These are phyloP conservation scores for Wickerhamiella kurtzmanii DNA, from an alignment of 805 yeast species.

Conservation along the genomic window DNA sequence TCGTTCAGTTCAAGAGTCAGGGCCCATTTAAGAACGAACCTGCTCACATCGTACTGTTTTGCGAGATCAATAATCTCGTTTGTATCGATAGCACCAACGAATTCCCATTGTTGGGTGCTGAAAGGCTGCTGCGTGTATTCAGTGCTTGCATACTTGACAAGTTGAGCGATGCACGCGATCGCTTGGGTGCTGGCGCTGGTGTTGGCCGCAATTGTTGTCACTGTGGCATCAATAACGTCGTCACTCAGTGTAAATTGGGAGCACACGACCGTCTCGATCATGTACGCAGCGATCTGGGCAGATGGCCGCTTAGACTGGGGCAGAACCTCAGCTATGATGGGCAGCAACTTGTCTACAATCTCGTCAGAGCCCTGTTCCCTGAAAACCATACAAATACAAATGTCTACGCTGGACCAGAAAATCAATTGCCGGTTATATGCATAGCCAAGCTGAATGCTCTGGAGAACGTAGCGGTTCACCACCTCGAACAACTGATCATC, in stretches of 20 bases:
- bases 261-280: slow-evolving; percentile 63
- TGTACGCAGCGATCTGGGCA: slow-evolving; percentile 70
- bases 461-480: slow-evolving; percentile 43
- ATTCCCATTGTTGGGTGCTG: slow-evolving; percentile 9
- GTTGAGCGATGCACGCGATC: slow-evolving; percentile 24
- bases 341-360: slow-evolving; percentile 26
- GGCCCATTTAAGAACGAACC: slow-evolving; percentile 33
- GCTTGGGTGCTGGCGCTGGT: slow-evolving; percentile 24
- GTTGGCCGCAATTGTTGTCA: slow-evolving; percentile 40
- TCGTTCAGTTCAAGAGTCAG: slow-evolving; percentile 24
- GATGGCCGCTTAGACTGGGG: slow-evolving; percentile 30
- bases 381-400: slow-evolving; percentile 54
- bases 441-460: slow-evolving; percentile 38
- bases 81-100: slow-evolving; percentile 3
- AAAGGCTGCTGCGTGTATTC: slow-evolving; percentile 14
- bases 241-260: slow-evolving; percentile 52
- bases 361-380: slow-evolving; percentile 29
- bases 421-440: slow-evolving; percentile 59
- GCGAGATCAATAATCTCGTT: slow-evolving; percentile 19
- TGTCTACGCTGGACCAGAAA: slow-evolving; percentile 61
- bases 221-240: slow-evolving; percentile 45
- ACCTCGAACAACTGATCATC: slow-evolving; percentile 57
- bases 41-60: slow-evolving; percentile 26
- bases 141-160: slow-evolving; percentile 17
- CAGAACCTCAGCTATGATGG: slow-evolving; percentile 24